Percentiles rank a stretch among this genome's conserved stretches.
Evolutionary conservation across 305 asterid species (phyloP).

Genomic region (Fraxinus dipetala): DNA sequence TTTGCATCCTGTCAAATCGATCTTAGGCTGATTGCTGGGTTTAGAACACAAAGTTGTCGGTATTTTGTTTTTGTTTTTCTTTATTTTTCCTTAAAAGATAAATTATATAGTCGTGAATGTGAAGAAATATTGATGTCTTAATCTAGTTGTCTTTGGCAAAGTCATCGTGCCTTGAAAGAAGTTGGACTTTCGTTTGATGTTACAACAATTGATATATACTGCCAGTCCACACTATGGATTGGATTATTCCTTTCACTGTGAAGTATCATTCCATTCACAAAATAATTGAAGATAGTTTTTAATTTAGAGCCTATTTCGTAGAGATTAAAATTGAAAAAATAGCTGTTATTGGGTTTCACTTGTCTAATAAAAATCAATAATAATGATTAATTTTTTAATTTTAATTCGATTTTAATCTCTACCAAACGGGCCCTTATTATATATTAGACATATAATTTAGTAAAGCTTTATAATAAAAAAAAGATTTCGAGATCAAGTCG

Average conservation of each 20-base stretch:
- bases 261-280: not conserved
- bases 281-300: not conserved
- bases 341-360: too few relatives aligned
- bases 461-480: not conserved
- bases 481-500: not conserved
- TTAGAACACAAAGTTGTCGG: not conserved
- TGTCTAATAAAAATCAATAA: too few relatives aligned
- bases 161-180: constrained; percentile 10
- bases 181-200: not conserved
- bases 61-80: not conserved
- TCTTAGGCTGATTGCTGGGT: not conserved
- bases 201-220: not conserved
- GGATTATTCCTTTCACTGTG: not conserved
- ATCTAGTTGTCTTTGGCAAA: not conserved
- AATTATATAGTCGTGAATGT: not conserved
- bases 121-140: not conserved
- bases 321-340: too few relatives aligned
- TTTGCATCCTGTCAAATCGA: not conserved
- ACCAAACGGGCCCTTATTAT: too few relatives aligned
- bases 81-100: not conserved
- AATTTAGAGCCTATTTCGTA: too few relatives aligned
- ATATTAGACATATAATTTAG: not conserved
- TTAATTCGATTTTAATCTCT: too few relatives aligned
- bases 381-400: too few relatives aligned
- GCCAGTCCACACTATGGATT: not conserved